These are phyloP conservation scores for Ramularia endophylla DNA, from an alignment of 2,329 filamentous ascomycete species.

Conservation along the genomic window DNA sequence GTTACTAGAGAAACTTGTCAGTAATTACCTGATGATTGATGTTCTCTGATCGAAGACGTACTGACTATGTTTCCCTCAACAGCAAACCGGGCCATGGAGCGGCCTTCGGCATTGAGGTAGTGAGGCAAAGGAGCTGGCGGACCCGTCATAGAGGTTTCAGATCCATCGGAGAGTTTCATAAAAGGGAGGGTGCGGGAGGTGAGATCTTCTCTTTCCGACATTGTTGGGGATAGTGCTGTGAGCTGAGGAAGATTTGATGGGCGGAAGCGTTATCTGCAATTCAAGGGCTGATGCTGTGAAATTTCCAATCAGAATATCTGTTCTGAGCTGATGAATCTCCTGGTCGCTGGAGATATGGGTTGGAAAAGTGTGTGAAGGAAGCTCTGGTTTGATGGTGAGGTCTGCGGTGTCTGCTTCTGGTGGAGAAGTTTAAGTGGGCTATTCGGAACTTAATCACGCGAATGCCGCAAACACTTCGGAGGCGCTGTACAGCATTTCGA, in stretches of 20 bases:
- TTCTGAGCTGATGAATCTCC: too few species aligned
- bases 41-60: too few species aligned
- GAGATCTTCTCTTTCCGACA: slow-evolving; percentile 39
- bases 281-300: too few species aligned
- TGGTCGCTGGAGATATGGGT: too few species aligned
- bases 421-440: too few species aligned
- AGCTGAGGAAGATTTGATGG: background rate
- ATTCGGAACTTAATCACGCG: too few species aligned
- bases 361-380: too few species aligned
- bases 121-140: slow-evolving; percentile 41
- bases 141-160: slow-evolving; percentile 36
- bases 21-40: background rate
- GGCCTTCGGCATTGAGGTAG: slow-evolving; percentile 36
- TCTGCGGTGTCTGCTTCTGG: too few species aligned
- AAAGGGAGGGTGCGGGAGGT: slow-evolving; percentile 41
- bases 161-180: slow-evolving; percentile 45
- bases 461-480: too few species aligned
- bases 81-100: slow-evolving; percentile 45
- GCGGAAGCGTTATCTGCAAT: background rate
- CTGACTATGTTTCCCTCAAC: slow-evolving; percentile 50
- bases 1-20: slow-evolving; percentile 44
- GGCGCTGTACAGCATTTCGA: too few species aligned
- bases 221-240: slow-evolving; percentile 6
- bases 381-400: too few species aligned
- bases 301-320: too few species aligned